Base-by-base conservation (phyloP, 345 rosid species). In the Murraya paniculata region DNA sequence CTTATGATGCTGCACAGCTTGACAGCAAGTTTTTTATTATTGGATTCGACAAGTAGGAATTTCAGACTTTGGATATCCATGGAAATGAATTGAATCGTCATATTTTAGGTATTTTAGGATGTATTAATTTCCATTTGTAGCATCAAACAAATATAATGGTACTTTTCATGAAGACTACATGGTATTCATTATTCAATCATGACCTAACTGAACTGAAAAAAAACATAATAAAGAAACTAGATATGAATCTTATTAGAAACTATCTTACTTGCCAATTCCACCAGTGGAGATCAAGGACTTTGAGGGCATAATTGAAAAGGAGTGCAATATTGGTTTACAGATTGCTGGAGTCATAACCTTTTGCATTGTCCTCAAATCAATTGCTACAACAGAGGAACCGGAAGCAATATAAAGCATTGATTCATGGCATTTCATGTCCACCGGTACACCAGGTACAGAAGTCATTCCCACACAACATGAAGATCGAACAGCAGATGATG, bases 401-500 rank as follows among this genome's bases (percentile, higher is more conserved):
- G 94, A 82, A 64, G 94, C 97, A 83, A 92, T 80, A 81, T 89
- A 90, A 30, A 92, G 87, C 78, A 90, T 77, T 0, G 90, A 84
- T 71, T 88, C 96, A 72, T 85, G 83, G 82, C 94, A 89, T 78
- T 81, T 85, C 89, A 90, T 82, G 77, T 73, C 85, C 55, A 92
- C 77, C 39, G 92, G 88, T 28, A 80, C 28, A 57, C 89, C 90
- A 60, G 82, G 71, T 50, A 90, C 83, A 77, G 87, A 80, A 59
- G 90, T 74, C 90, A 81, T 90, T 79, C 93, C 97, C 71, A 88
- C 90, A 79, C 92, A 92, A 86, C 90, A 85, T 50, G 93, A 87
- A 61, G 91, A 92, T 55, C 89, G 89, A 65, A 67, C 80, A 68
- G 87, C 75, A 58, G 94, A 83, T 58, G 93, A 82, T 33, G 84